phyloP scores from a whole-genome alignment of 2,329 filamentous ascomycete species.

The Hypoxylon sp. region DNA sequence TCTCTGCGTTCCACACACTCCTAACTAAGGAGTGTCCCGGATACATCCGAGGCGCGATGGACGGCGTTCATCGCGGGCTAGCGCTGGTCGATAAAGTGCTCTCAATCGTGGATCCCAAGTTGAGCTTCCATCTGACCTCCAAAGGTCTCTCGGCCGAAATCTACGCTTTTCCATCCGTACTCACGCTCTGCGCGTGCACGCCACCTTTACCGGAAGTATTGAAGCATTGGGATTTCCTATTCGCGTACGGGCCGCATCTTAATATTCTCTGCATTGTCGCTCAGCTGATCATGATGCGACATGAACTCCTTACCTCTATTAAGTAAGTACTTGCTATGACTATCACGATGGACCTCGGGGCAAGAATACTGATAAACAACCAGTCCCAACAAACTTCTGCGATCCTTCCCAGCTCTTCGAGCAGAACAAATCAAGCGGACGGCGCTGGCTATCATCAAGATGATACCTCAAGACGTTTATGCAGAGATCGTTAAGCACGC shows the following conservation, averaged over 20 bases:
- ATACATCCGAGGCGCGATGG: slow-evolving; percentile 96
- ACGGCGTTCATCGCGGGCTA: slow-evolving; percentile 92
- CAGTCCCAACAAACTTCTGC: slow-evolving; percentile 91
- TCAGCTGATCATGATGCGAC: slow-evolving; percentile 87
- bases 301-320: slow-evolving; percentile 81
- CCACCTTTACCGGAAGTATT: slow-evolving; percentile 93
- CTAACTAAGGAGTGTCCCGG: slow-evolving; percentile 89
- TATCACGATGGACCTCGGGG: too few relatives aligned
- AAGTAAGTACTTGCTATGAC: slow-evolving; percentile 65
- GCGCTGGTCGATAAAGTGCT: slow-evolving; percentile 91
- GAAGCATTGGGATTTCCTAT: slow-evolving; percentile 94
- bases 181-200: slow-evolving; percentile 95
- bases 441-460: slow-evolving; percentile 85
- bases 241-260: slow-evolving; percentile 92
- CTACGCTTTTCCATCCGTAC: slow-evolving; percentile 93
- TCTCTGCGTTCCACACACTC: slow-evolving; percentile 86
- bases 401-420: slow-evolving; percentile 84
- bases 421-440: slow-evolving; percentile 85
- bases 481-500: slow-evolving; percentile 89
- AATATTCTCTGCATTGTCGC: slow-evolving; percentile 98
- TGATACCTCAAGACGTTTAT: slow-evolving; percentile 91
- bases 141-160: slow-evolving; percentile 93
- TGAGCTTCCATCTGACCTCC: slow-evolving; percentile 82
- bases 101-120: slow-evolving; percentile 87
- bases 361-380: slow-evolving; percentile 41